Percentiles rank a stretch among this genome's conserved stretches.
Evolutionary conservation across 352 stramenopile genomes (phyloP).

Genomic region (Phytophthora brassicae): DNA sequence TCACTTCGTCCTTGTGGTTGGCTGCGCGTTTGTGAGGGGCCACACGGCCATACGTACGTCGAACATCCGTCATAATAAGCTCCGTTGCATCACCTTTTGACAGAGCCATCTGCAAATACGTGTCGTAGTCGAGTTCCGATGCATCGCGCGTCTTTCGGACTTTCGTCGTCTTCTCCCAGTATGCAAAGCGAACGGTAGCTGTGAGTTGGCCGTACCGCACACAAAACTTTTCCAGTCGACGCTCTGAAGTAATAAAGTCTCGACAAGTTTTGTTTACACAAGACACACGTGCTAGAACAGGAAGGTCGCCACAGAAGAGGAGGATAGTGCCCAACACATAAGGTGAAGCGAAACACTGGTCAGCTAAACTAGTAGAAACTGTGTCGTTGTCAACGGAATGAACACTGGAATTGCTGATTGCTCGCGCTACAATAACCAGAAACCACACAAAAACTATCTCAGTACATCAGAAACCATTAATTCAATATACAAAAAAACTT

Average conservation of each 20-base stretch:
- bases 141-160: conserved; percentile 43
- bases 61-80: conserved; percentile 83
- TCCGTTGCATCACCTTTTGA: conserved; percentile 86
- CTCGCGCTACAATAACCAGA: conserved; percentile 27
- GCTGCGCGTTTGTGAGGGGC: conserved; percentile 71
- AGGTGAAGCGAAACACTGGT: conserved; percentile 56
- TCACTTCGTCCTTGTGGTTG: conserved; percentile 57
- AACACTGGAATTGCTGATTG: conserved; percentile 30
- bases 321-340: conserved; percentile 80
- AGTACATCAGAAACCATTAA: not conserved
- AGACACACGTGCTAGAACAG: conserved; percentile 45
- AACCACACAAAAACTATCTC: conserved; percentile 3
- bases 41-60: conserved; percentile 80
- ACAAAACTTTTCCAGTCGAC: conserved; percentile 77
- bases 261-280: conserved; percentile 58
- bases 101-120: conserved; percentile 82
- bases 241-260: conserved; percentile 66
- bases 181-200: conserved; percentile 56
- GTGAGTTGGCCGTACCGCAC: conserved; percentile 76
- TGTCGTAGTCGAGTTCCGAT: conserved; percentile 80
- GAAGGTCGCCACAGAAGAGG: conserved; percentile 63
- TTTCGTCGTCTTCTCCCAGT: conserved; percentile 67
- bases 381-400: conserved; percentile 26
- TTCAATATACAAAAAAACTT: conserved; percentile 11
- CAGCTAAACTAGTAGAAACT: conserved; percentile 7